Base-by-base conservation (phyloP, 805 yeast species). In the Pichia nanzhaoensis region DNA sequence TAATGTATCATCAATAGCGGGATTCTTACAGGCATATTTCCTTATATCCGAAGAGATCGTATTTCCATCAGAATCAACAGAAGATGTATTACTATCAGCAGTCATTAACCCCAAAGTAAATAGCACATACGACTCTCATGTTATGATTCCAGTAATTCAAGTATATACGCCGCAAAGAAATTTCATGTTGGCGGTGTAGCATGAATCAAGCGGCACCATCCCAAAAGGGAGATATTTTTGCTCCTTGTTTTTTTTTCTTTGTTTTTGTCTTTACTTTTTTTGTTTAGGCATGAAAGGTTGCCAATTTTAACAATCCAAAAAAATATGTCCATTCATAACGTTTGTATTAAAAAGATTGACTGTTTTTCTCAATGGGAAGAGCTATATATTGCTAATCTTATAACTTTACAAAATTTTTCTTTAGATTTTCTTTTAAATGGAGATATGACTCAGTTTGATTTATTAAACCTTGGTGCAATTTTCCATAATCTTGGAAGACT, bases 1-100 rank as follows among this genome's bases (percentile, higher is more conserved):
- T 5, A 50, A 22, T 6, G 53, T 51, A 32, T 50, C 51, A 34
- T 51, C 55, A 36, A 39, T 24, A n/a, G 24, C 19, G 12, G 34
- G 32, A 37, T 21, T 6, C 3, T 17, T 16, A 3, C 20, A 5
- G 4, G 12, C 6, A 38, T 27, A 14, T 19, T 9, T 6, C n/a
- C 4, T 18, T 12, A 17, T 12, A 4, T 13, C 20, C 17, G 14
- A 16, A 18, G 34, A 28, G 17, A 17, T 19, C 34, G 34, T 16
- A 12, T 5, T 22, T 17, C 41, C 41, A n/a, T n/a, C n/a, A 5
- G 41, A 28, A 24, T 24, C 28, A 24, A 10, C 10, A 10, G 10
- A 24, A 10, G 6, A 6, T 24, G 28, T 10, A 24, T 24, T 24
- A 24, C 28, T 24, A 24, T 24, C 28, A 7, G 28, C 10, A 7